A percentile compares a stretch with the other conserved stretches of the same genome.
Conservation (phyloP, 1,139 yeast species). For the Debaryomyces singareniensis region DNA sequence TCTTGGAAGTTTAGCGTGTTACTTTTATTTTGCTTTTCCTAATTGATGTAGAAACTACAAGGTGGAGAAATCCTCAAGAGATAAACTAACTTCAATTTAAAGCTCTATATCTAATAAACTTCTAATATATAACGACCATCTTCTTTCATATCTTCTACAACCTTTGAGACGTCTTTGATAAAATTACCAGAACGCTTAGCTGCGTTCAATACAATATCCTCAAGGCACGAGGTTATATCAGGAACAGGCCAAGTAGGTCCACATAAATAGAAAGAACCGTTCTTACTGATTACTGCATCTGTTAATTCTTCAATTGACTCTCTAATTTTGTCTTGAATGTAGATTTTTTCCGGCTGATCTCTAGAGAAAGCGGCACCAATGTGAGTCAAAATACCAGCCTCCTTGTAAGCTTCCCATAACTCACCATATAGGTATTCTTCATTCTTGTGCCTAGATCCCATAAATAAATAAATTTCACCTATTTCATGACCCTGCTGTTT, state of each 20-base stretch:
- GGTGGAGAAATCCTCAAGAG: no score
- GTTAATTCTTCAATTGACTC: conserved; percentile 68
- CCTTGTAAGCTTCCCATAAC: conserved; percentile 93
- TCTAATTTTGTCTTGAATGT: conserved; percentile 90
- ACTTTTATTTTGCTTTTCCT: no score
- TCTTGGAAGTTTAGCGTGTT: no score
- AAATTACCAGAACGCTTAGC: conserved; percentile 62
- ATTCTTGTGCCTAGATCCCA: conserved; percentile 94
- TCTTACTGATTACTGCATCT: conserved; percentile 68
- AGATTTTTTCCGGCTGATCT: conserved; percentile 92
- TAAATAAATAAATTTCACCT: conserved; percentile 81
- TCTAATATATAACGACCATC: conserved; percentile 88
- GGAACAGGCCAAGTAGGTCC: conserved; percentile 99
- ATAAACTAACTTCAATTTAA: no score
- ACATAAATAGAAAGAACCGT: conserved; percentile 92
- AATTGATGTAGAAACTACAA: no score
- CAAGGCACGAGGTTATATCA: conserved; percentile 85
- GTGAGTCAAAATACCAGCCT: conserved; percentile 87
- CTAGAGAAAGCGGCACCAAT: conserved; percentile 98
- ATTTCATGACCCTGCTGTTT: conserved; percentile 80
- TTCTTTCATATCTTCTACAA: conserved; percentile 91
- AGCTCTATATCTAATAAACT: conserved; percentile 64
- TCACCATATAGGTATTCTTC: conserved; percentile 97
- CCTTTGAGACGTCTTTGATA: conserved; percentile 64
- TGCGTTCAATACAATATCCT: conserved; percentile 70